Percentiles rank a stretch among this genome's conserved stretches.
phyloP scores from a whole-genome alignment of 345 rosid genomes.

The Acer yangbiense region DNA sequence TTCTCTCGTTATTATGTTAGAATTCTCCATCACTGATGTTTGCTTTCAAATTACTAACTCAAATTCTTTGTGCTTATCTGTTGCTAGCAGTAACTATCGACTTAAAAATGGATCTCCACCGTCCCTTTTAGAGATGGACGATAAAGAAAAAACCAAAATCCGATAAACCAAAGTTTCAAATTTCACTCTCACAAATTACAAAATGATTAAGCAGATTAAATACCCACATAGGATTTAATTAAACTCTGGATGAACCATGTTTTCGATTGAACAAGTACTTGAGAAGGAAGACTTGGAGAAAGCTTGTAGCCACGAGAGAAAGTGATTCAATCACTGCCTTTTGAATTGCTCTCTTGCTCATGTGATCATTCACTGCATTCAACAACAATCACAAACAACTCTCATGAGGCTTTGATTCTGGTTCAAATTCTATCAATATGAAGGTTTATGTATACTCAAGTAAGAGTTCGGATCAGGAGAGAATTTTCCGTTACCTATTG shows the following conservation, averaged over 20 bases:
- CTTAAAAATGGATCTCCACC: not conserved
- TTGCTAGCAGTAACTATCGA: not conserved
- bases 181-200: not conserved
- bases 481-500: constrained; percentile 39
- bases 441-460: too few relatives aligned
- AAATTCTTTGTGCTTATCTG: too few relatives aligned
- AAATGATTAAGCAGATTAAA: not conserved
- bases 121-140: too few relatives aligned
- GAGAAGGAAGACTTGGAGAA: constrained; percentile 69
- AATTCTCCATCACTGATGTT: too few relatives aligned
- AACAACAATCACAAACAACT: not conserved
- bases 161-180: too few relatives aligned
- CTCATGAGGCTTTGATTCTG: too few relatives aligned
- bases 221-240: not conserved
- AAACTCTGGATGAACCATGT: constrained; percentile 64
- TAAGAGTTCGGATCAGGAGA: too few relatives aligned
- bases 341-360: constrained; percentile 63
- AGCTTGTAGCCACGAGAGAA: constrained; percentile 58
- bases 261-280: constrained; percentile 70
- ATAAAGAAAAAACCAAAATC: too few relatives aligned
- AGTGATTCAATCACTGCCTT: constrained; percentile 69
- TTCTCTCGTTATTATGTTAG: not conserved
- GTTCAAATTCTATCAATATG: not conserved
- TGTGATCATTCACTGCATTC: constrained; percentile 60
- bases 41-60: not conserved